Base-by-base conservation (phyloP, 208 protist genomes). In the Leishmania martiniquensis region DNA sequence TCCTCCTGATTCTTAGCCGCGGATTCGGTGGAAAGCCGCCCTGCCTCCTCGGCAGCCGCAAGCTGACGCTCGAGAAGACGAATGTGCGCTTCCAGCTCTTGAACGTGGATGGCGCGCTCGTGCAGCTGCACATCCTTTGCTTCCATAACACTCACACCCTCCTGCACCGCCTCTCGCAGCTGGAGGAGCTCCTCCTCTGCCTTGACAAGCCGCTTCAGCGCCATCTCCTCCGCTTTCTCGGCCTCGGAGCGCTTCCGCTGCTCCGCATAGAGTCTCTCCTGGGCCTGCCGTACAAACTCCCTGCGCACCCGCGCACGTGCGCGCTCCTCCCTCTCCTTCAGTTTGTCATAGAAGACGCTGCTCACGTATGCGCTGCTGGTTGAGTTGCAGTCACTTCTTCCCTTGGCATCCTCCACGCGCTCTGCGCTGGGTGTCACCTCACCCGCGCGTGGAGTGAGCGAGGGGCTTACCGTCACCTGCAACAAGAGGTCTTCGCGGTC, bases 401-500 rank as follows among this genome's bases (percentile, higher is more conserved):
- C 63, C 20, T 39, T 51, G 5, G 1, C 13, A 4, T 29, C 60
- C 29, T 4, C 54, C 45, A 32, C 65, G 9, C 45, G n/a, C 37
- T 52, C 63, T 49, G 63, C 9, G 2, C 39, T 49, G 22, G 42
- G 63, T 66, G 34, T n/a, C 4, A 1, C 22, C 5, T 22, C 13
- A 45, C 39, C 39, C 10, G 39, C 49, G 65, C 47, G 44, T 10
- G 73, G 79, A 7, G 79, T 75, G 15, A 42, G 37, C 0, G 42
- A 51, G 29, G 73, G 74, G 9, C 66, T 78, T 29, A 65, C 4
- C 2, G 51, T 60, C 0, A 55, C 79, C n/a, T 85, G 81, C 7
- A 29, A 60, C 22, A 86, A 79, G 60, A 84, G 72, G 37, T 85
- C 76, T 68, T 88, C 87, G 34, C 79, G 81, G 44, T 85, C 85